Evolutionary conservation across 2,329 filamentous ascomycete species (phyloP).

Genomic region (Teratosphaeria pseudoeucalypti): DNA sequence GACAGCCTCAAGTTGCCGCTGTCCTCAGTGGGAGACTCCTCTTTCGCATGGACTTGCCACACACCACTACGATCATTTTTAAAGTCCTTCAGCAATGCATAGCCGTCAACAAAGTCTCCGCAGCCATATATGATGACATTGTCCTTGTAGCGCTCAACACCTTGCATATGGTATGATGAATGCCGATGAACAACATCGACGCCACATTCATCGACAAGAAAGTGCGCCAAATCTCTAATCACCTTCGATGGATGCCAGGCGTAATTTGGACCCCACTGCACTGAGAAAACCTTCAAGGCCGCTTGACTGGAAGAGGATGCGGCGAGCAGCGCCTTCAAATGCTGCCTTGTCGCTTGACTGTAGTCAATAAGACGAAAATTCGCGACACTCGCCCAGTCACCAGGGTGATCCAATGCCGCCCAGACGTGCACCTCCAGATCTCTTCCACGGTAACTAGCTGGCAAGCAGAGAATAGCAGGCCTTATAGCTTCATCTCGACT

Average conservation of each 20-base stretch:
- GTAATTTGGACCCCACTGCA: conserved; percentile 35
- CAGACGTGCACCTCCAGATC: conserved; percentile 24
- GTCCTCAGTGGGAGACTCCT: conserved; percentile 1
- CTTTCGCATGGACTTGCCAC: conserved; percentile 27
- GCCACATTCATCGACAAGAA: conserved; percentile 31
- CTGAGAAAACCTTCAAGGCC: conserved; percentile 28
- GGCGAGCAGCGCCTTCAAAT: conserved; percentile 16
- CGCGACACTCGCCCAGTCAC: conserved; percentile 24
- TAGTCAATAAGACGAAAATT: conserved; percentile 31
- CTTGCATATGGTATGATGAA: conserved; percentile 33
- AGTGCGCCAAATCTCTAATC: conserved; percentile 28
- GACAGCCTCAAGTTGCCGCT: conserved; percentile 10
- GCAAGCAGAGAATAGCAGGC: conserved; percentile 22
- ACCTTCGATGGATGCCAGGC: conserved; percentile 24
- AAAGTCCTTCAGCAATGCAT: conserved; percentile 25
- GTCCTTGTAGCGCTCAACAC: conserved; percentile 28
- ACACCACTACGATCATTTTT: conserved; percentile 32
- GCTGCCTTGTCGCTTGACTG: conserved; percentile 11
- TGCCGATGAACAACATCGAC: conserved; percentile 34
- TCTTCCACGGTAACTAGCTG: neutral
- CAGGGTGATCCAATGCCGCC: conserved; percentile 29
- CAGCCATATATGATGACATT: conserved; percentile 32
- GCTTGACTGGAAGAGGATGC: neutral
- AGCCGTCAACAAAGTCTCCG: conserved; percentile 36
- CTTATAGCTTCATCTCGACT: conserved; percentile 18